Evolutionary conservation across 371 early-diverging fungal species (phyloP).

Genomic region (Phascolomyces articulosus): DNA sequence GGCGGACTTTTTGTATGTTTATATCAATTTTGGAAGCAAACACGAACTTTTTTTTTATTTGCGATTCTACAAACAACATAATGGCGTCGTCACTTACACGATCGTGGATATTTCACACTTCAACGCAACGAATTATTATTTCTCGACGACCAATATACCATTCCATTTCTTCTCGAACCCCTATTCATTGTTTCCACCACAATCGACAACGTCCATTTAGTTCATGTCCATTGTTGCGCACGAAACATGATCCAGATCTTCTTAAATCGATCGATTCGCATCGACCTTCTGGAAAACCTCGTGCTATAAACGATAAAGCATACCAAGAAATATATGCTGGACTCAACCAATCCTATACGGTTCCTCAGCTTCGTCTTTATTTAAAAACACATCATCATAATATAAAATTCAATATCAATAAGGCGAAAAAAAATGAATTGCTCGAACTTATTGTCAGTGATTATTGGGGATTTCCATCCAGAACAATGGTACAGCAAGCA

Average conservation of each 20-base stretch:
- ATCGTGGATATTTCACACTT: neutral
- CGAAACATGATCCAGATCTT: neutral
- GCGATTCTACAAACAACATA: neutral
- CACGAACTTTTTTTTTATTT: neutral
- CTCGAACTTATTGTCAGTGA: conserved; percentile 20
- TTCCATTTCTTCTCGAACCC: too few species aligned
- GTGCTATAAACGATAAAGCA: conserved; percentile 3
- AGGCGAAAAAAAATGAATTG: conserved; percentile 10
- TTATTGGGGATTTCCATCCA: conserved; percentile 27
- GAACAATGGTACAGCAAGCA: conserved; percentile 19
- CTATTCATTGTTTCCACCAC: neutral
- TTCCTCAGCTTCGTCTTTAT: conserved; percentile 28
- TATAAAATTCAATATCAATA: neutral
- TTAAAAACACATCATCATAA: conserved; percentile 16
- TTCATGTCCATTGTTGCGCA: neutral
- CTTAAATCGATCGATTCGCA: conserved; percentile 2
- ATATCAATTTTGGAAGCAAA: too few species aligned
- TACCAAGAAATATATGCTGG: conserved; percentile 13
- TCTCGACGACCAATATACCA: neutral
- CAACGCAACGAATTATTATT: neutral
- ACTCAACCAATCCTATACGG: conserved; percentile 27
- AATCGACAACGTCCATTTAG: neutral
- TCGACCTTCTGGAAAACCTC: neutral
- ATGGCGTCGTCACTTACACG: neutral
- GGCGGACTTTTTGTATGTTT: neutral